These are phyloP conservation scores for Ophiostoma angusticollis DNA, from an alignment of 2,329 filamentous ascomycete species.

Conservation along the genomic window DNA sequence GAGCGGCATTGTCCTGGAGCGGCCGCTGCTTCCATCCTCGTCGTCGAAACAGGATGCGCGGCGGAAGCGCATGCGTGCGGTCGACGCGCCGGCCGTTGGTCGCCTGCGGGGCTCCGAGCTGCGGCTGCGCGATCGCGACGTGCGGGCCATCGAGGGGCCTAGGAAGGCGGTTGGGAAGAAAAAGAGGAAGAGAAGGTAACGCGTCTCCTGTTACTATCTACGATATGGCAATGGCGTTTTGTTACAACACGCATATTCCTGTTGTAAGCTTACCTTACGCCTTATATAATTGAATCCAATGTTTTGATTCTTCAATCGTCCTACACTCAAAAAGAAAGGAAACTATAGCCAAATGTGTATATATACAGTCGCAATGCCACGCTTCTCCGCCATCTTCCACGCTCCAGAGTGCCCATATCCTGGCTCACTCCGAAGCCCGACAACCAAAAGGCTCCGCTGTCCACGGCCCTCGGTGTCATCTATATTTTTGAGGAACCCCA, in stretches of 20 bases:
- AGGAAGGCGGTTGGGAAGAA: conserved; percentile 24
- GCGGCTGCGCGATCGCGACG: conserved; percentile 64
- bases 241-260: neutral
- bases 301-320: conserved; percentile 9
- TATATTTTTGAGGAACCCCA: conserved; percentile 5
- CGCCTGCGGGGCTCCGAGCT: conserved; percentile 69
- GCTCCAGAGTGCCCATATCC: no score
- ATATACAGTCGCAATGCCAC: conserved; percentile 11
- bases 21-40: no score
- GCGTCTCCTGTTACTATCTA: no score
- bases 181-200: conserved; percentile 13
- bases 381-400: conserved; percentile 1
- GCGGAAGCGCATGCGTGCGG: conserved; percentile 23
- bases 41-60: no score
- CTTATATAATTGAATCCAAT: conserved; percentile 1
- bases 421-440: no score
- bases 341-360: conserved; percentile 6
- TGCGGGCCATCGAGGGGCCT: conserved; percentile 52
- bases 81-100: conserved; percentile 69
- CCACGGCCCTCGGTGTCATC: no score
- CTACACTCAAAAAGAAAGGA: conserved; percentile 3
- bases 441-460: no score
- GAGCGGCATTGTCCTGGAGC: conserved; percentile 81
- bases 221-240: no score
- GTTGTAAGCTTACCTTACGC: no score